Evolutionary conservation across 345 rosid genomes (phyloP).

Genomic region (Toxicodendron radicans): DNA sequence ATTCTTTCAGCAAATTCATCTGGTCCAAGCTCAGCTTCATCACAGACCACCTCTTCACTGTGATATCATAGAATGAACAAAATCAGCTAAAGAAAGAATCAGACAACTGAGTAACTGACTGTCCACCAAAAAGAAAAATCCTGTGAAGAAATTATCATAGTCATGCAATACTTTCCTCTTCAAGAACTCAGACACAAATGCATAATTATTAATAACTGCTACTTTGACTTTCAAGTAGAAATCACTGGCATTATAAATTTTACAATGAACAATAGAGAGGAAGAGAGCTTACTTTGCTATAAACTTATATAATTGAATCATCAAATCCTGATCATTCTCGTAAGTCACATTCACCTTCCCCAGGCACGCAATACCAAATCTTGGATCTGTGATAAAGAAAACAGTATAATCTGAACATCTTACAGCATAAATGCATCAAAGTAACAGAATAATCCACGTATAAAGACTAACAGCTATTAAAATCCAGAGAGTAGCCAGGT

Average conservation of each 20-base stretch:
- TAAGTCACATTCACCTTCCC: slow-evolving; percentile 67
- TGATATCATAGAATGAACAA: slow-evolving; percentile 5
- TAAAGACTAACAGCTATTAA: not conserved
- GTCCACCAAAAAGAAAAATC: not conserved
- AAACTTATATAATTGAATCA: slow-evolving; percentile 71
- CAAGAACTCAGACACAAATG: not conserved
- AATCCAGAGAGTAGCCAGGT: not conserved
- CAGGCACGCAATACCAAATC: slow-evolving; percentile 74
- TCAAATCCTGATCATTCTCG: slow-evolving; percentile 77
- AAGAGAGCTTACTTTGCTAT: slow-evolving; percentile 55
- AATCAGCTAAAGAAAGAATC: not conserved
- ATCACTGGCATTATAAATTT: not conserved
- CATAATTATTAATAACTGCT: not conserved
- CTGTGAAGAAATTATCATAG: not conserved
- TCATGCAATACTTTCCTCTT: not conserved
- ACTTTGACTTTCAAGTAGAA: not conserved
- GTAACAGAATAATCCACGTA: not conserved
- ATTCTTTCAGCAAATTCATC: slow-evolving; percentile 59
- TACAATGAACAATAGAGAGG: not conserved
- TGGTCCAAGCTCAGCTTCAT: slow-evolving; percentile 79
- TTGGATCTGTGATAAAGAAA: slow-evolving; percentile 52
- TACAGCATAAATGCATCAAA: not conserved
- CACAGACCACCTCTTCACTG: slow-evolving; percentile 79
- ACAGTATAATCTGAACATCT: not conserved
- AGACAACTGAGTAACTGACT: not conserved